Base-by-base conservation (phyloP, 768 basidiomycete genomes). In the Mycena vulgaris region DNA sequence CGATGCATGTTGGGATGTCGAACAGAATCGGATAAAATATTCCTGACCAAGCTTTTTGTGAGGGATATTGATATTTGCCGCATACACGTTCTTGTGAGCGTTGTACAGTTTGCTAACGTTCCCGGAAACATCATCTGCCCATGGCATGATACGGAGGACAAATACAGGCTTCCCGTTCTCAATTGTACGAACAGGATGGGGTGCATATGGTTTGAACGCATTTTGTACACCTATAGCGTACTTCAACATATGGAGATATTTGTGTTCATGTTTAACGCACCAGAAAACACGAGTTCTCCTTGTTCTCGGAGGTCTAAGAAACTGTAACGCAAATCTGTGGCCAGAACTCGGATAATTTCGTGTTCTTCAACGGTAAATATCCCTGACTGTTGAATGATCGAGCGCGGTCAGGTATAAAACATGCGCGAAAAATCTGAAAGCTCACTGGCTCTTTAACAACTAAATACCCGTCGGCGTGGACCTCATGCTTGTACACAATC, bases 51-150 rank as follows among this genome's bases (percentile, higher is more conserved):
- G 68, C 3, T 56, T 39, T 0, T 56, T 59, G 23, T 78, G 75
- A 5, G 81, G 80, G 0, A 82, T n/a, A 52, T 75, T 79, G 0
- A 70, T 31, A 63, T 81, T 78, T n/a, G 71, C 66, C 0, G 79
- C 37, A 49, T 81, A 83, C 11, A 81, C 63, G 63, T 83, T 83
- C 14, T 64, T 78, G 64, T 83, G 81, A 1, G 74, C 63, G 53
- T 83, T 82, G 58, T 80, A 83, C 51, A 81, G 79, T 68, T 83
- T 83, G 17, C 48, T 51, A 6, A n/a, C n/a, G 16, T 63, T 63
- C 9, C 61, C 61, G 19, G n/a, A n/a, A n/a, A n/a, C n/a, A n/a
- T n/a, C n/a, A n/a, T n/a, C n/a, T n/a, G n/a, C n/a, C n/a, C n/a
- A 62, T 8, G 45, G 59, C 42, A 62, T 62, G 16, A 62, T 62